phyloP scores from a whole-genome alignment of 106 monocot genomes.

The Acanthochlamys bracteata region DNA sequence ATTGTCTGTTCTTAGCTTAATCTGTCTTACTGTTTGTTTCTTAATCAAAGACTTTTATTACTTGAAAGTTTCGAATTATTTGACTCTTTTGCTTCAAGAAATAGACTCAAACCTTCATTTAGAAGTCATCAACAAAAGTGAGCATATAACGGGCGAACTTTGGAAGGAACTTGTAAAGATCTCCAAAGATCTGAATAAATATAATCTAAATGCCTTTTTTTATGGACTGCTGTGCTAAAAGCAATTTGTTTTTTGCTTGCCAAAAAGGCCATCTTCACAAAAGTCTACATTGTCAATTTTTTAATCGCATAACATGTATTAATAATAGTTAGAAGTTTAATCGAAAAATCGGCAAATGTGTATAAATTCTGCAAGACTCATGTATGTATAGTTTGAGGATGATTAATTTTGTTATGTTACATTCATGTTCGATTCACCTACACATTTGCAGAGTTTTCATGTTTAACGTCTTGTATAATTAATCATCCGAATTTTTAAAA shows the following conservation, averaged over 20 bases:
- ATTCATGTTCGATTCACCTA: too few species aligned
- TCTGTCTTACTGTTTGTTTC: conserved; percentile 13
- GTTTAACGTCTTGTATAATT: too few species aligned
- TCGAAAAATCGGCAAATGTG: too few species aligned
- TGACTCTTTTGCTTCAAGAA: conserved; percentile 12
- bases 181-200: conserved; percentile 7
- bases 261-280: conserved; percentile 8
- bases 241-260: background rate
- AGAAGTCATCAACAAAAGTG: conserved; percentile 8
- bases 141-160: conserved; percentile 2
- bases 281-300: too few species aligned
- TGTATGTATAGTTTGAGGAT: too few species aligned
- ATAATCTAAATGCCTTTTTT: conserved; percentile 5
- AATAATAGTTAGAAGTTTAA: too few species aligned
- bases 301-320: too few species aligned
- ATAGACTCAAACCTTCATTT: conserved; percentile 2
- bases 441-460: too few species aligned
- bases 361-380: too few species aligned
- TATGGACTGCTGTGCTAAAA: background rate
- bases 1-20: conserved; percentile 22
- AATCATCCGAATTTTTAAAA: too few species aligned
- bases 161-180: background rate
- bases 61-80: conserved; percentile 17
- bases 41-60: conserved; percentile 13
- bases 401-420: too few species aligned